Percentiles rank a stretch among this genome's conserved stretches.
phyloP scores from a whole-genome alignment of 257 asterid species.

The Primulina huaijiensis region DNA sequence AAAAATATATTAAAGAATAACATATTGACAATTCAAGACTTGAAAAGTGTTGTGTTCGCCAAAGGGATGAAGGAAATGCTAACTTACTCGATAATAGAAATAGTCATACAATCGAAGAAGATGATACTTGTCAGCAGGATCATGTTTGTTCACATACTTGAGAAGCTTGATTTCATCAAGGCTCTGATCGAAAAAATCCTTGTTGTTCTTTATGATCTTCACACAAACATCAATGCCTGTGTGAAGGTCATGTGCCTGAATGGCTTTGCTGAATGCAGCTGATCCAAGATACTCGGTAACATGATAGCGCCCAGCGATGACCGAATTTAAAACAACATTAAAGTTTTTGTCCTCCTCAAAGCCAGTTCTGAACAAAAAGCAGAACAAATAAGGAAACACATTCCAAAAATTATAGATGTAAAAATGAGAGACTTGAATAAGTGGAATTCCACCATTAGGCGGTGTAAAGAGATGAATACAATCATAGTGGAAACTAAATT shows the following conservation, averaged over 20 bases:
- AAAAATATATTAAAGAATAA: neutral
- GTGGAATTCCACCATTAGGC: slow-evolving; percentile 9
- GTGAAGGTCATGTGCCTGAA: slow-evolving; percentile 99
- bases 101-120: slow-evolving; percentile 90
- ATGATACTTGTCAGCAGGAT: slow-evolving; percentile 97
- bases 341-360: slow-evolving; percentile 99
- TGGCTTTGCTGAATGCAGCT: slow-evolving; percentile 99
- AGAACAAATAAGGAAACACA: slow-evolving; percentile 26
- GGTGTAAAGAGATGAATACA: neutral
- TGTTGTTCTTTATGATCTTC: slow-evolving; percentile 95
- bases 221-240: slow-evolving; percentile 99
- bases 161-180: slow-evolving; percentile 99
- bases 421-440: neutral
- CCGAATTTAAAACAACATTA: slow-evolving; percentile 82
- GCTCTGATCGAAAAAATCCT: slow-evolving; percentile 97
- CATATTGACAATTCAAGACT: neutral
- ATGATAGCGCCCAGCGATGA: slow-evolving; percentile 94
- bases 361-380: slow-evolving; percentile 74
- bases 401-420: neutral
- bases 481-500: neutral
- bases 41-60: neutral
- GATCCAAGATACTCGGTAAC: slow-evolving; percentile 99
- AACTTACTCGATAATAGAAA: slow-evolving; percentile 91
- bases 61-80: slow-evolving; percentile 15
- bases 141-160: slow-evolving; percentile 92